phyloP scores from a whole-genome alignment of 257 asterid genomes.

The Solanum chaucha region DNA sequence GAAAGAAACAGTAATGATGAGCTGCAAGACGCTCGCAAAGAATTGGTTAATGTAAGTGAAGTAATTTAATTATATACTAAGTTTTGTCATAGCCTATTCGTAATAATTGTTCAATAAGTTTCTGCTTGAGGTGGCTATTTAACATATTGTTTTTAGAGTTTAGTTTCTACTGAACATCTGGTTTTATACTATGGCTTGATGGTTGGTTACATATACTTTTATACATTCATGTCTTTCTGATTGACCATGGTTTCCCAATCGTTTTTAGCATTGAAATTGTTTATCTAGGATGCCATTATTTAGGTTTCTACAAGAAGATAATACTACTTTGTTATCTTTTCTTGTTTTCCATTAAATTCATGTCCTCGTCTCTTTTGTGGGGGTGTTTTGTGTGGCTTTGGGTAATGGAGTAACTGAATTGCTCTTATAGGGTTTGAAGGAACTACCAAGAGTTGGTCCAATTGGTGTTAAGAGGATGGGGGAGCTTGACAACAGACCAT shows the following conservation, averaged over 20 bases:
- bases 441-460: slow-evolving; percentile 26
- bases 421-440: slow-evolving; percentile 56
- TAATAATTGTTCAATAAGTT: background rate
- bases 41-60: slow-evolving; percentile 52
- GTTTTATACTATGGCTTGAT: background rate
- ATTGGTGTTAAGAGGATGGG: slow-evolving; percentile 88
- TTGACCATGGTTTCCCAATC: background rate
- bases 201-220: background rate
- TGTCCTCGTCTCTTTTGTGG: background rate
- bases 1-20: slow-evolving; percentile 70
- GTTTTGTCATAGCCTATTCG: background rate
- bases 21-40: slow-evolving; percentile 90
- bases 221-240: background rate
- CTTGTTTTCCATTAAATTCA: background rate
- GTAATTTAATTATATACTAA: background rate
- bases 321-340: background rate
- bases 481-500: slow-evolving; percentile 72
- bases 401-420: slow-evolving; percentile 11
- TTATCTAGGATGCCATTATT: background rate
- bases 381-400: background rate
- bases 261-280: background rate
- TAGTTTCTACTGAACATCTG: background rate
- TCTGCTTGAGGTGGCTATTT: background rate
- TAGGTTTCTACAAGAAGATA: background rate
- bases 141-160: background rate